These are phyloP conservation scores for Solanum bulbocastanum DNA, from an alignment of 257 asterid genomes.

Conservation along the genomic window DNA sequence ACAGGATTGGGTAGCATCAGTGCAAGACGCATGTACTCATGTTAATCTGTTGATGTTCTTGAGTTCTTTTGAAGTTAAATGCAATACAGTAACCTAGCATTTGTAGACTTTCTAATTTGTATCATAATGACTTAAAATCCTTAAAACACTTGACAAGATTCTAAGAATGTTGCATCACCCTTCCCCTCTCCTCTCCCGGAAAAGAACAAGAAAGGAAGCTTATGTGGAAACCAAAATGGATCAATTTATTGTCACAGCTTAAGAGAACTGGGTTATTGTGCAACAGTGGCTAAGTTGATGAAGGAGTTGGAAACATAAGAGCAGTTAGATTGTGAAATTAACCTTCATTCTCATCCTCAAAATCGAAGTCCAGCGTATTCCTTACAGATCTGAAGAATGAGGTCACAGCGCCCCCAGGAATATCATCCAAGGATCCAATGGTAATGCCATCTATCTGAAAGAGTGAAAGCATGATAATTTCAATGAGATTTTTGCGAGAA, in stretches of 20 bases:
- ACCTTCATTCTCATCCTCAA: conserved; percentile 95
- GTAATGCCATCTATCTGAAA: conserved; percentile 72
- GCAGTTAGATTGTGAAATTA: conserved; percentile 5
- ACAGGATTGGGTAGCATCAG: neutral
- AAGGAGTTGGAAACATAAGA: neutral
- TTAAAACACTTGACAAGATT: neutral
- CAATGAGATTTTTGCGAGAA: neutral
- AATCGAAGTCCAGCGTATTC: conserved; percentile 86
- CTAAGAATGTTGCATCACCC: neutral
- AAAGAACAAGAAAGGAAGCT: neutral
- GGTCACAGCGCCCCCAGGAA: conserved; percentile 79
- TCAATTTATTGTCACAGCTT: neutral
- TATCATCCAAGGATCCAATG: conserved; percentile 79
- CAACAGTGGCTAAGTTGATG: neutral
- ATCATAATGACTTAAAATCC: neutral
- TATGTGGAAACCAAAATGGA: neutral
- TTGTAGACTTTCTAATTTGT: neutral
- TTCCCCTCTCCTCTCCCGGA: neutral
- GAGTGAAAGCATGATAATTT: neutral
- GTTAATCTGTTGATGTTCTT: neutral
- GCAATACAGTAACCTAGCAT: neutral
- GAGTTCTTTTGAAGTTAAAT: neutral
- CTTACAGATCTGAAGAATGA: conserved; percentile 67
- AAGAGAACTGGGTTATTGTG: neutral
- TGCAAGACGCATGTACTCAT: neutral